Evolutionary conservation across 257 asterid species (phyloP).

Genomic region (Avicennia marina): DNA sequence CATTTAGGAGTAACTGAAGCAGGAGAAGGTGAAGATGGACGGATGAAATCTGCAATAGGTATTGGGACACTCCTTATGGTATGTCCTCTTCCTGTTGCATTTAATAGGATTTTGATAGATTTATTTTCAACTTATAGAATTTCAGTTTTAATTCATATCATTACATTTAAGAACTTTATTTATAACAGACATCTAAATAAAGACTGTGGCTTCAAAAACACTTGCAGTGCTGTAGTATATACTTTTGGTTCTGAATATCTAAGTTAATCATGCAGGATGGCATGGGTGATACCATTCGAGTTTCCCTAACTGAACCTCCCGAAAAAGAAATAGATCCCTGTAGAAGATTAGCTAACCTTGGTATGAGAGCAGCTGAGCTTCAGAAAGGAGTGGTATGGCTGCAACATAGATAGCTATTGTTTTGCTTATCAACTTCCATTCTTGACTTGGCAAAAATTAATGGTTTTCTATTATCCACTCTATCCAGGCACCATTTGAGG

Average conservation of each 20-base stretch:
- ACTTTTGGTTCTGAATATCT: background rate
- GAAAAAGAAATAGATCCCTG: slow-evolving; percentile 98
- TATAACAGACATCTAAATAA: background rate
- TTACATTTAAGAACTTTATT: background rate
- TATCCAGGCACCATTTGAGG: slow-evolving; percentile 82
- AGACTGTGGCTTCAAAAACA: background rate
- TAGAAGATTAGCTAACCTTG: slow-evolving; percentile 93
- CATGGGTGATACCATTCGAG: slow-evolving; percentile 94
- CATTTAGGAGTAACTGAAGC: slow-evolving; percentile 99
- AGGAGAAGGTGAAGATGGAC: slow-evolving; percentile 99
- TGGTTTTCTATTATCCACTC: slow-evolving; percentile 14
- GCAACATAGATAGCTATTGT: slow-evolving; percentile 4
- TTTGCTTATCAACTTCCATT: slow-evolving; percentile 16
- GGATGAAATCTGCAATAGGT: slow-evolving; percentile 99
- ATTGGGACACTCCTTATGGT: slow-evolving; percentile 98
- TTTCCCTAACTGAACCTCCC: slow-evolving; percentile 95
- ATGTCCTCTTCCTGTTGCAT: slow-evolving; percentile 13
- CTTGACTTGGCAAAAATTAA: slow-evolving; percentile 6
- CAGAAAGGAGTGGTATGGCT: slow-evolving; percentile 97
- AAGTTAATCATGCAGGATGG: slow-evolving; percentile 62
- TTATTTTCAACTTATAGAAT: background rate
- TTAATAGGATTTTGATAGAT: background rate
- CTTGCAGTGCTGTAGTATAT: background rate
- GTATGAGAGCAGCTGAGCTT: slow-evolving; percentile 79
- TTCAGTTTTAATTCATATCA: background rate